Conservation (phyloP, 441 rosid genomes). For the Flueggea neowawraea region DNA sequence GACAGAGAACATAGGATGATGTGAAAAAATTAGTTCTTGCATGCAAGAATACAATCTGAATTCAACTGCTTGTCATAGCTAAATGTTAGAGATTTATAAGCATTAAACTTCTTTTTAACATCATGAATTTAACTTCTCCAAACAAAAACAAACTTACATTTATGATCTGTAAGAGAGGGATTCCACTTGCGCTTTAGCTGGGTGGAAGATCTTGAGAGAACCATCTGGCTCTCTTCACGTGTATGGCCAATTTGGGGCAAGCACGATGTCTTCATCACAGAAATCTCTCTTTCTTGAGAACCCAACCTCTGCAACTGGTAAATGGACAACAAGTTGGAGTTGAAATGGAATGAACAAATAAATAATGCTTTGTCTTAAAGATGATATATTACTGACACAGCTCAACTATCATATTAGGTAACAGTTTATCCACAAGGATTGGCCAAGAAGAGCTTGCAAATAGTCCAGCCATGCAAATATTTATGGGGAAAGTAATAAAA, state of each 20-base stretch:
- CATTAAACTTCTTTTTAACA: background rate
- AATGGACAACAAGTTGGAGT: conserved; percentile 3
- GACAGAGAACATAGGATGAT: conserved; percentile 14
- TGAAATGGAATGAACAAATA: background rate
- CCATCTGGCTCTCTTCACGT: conserved; percentile 67
- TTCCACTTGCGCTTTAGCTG: conserved; percentile 58
- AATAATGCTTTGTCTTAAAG: background rate
- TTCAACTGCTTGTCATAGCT: background rate
- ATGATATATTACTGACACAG: background rate
- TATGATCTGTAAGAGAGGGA: conserved; percentile 45
- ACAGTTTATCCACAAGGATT: too few species aligned
- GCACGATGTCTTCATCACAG: conserved; percentile 42
- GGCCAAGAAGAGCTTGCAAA: background rate
- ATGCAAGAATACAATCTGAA: conserved; percentile 3
- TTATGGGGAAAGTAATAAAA: background rate
- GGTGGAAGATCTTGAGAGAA: conserved; percentile 49
- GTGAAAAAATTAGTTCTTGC: background rate
- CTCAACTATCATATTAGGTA: background rate
- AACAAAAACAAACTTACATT: conserved; percentile 37
- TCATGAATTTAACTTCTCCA: background rate
- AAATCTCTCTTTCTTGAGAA: conserved; percentile 69
- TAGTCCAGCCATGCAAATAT: background rate
- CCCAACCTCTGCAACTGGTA: conserved; percentile 52
- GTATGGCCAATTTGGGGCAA: conserved; percentile 41
- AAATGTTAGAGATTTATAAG: background rate